Percentiles rank a stretch among this genome's conserved stretches.
phyloP scores from a whole-genome alignment of 139 green algal species.

The Ulvella scutata region DNA sequence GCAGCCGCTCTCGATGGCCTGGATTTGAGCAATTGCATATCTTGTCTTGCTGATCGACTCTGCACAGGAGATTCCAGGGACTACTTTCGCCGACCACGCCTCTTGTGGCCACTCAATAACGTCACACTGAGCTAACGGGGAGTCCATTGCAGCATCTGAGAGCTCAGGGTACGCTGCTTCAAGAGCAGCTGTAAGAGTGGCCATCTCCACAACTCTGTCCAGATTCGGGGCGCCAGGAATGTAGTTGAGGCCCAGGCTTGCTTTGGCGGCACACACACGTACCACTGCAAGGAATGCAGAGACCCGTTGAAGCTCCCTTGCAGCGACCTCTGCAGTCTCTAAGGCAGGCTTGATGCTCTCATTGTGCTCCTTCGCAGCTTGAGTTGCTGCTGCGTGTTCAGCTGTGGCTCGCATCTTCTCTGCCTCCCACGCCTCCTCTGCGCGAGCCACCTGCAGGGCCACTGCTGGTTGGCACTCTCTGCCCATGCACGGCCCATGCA shows the following conservation, averaged over 20 bases:
- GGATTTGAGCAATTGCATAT: no score
- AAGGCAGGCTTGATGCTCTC: constrained; percentile 2
- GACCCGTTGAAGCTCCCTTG: constrained; percentile 14
- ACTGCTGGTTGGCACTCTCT: no score
- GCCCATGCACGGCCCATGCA: neutral
- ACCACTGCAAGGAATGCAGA: constrained; percentile 42
- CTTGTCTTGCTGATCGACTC: no score
- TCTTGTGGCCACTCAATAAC: neutral
- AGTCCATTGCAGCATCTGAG: neutral
- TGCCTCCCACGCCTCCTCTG: no score
- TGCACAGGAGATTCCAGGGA: no score
- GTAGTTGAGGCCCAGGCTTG: constrained; percentile 41
- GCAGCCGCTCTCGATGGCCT: no score
- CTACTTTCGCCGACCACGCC: neutral
- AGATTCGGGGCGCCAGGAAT: constrained; percentile 36
- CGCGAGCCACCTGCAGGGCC: no score
- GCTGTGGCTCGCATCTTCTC: no score
- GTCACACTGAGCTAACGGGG: neutral
- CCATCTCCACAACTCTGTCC: constrained; percentile 51
- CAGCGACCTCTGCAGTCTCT: constrained; percentile 6
- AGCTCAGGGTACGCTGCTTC: constrained; percentile 9
- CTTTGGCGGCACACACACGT: constrained; percentile 28
- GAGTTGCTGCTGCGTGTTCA: neutral
- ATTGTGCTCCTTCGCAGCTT: neutral
- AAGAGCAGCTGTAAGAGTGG: constrained; percentile 20